Percentiles rank a stretch among this genome's conserved stretches.
phyloP scores from a whole-genome alignment of 345 rosid genomes.

The Carallia pectinifolia region DNA sequence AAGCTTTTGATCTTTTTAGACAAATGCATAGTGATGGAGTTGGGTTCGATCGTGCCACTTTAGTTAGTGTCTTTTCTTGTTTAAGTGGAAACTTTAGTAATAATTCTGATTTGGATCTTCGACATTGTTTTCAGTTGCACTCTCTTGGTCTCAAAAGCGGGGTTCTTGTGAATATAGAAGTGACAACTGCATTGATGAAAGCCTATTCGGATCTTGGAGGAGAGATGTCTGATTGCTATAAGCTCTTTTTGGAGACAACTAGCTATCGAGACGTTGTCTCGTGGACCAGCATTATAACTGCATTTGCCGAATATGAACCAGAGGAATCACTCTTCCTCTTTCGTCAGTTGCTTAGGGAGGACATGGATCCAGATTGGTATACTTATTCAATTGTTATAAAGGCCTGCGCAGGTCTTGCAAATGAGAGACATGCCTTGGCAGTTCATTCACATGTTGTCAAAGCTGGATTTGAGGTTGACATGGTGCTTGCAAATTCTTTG shows the following conservation, averaged over 20 bases:
- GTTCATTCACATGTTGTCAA: slow-evolving; percentile 66
- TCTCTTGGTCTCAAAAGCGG: slow-evolving; percentile 55
- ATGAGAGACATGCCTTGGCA: slow-evolving; percentile 49
- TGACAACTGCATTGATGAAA: slow-evolving; percentile 69
- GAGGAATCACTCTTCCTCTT: slow-evolving; percentile 62
- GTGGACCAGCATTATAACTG: slow-evolving; percentile 82
- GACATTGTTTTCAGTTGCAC: slow-evolving; percentile 59
- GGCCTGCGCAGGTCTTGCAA: slow-evolving; percentile 79
- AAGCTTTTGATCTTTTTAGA: slow-evolving; percentile 44
- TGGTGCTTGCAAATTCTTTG: slow-evolving; percentile 63
- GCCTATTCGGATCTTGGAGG: slow-evolving; percentile 69
- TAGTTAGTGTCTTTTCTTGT: slow-evolving; percentile 64
- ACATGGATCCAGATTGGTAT: slow-evolving; percentile 63
- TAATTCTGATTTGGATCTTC: slow-evolving; percentile 33
- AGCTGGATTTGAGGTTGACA: slow-evolving; percentile 57
- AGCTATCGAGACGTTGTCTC: slow-evolving; percentile 49
- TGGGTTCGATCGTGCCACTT: slow-evolving; percentile 68
- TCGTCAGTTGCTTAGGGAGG: slow-evolving; percentile 46
- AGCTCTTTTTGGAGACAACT: slow-evolving; percentile 54
- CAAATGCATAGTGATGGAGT: slow-evolving; percentile 51
- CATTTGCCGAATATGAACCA: slow-evolving; percentile 66
- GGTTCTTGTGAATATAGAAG: slow-evolving; percentile 52
- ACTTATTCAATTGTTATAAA: slow-evolving; percentile 72
- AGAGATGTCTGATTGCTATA: slow-evolving; percentile 48
- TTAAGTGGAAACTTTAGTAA: slow-evolving; percentile 42